Evolutionary conservation across 1,284 basidiomycete genomes (phyloP).

Genomic region (Ceratobasidium papillatum): DNA sequence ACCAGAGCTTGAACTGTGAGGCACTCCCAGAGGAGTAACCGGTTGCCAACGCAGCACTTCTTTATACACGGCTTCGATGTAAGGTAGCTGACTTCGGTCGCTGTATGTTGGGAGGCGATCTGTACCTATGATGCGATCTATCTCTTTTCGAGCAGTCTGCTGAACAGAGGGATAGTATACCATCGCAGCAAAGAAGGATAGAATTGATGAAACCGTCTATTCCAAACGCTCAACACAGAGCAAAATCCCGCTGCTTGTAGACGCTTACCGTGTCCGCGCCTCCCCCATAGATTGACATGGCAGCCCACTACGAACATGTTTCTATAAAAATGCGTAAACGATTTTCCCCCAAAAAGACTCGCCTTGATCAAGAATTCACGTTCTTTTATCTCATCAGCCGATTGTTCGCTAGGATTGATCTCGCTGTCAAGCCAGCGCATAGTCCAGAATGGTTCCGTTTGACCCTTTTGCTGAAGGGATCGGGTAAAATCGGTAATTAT

Average conservation of each 20-base stretch:
- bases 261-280: constrained; percentile 26
- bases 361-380: constrained; percentile 8
- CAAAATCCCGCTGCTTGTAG: neutral
- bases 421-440: neutral
- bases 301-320: constrained; percentile 10
- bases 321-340: neutral
- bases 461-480: neutral
- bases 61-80: constrained; percentile 35
- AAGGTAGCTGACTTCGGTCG: constrained; percentile 29
- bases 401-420: neutral
- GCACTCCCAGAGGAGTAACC: constrained; percentile 14
- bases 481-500: neutral
- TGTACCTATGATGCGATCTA: constrained; percentile 32
- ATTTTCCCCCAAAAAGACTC: neutral
- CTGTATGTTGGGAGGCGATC: constrained; percentile 38
- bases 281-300: constrained; percentile 2
- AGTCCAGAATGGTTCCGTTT: neutral
- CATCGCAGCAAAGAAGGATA: constrained; percentile 38
- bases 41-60: constrained; percentile 38
- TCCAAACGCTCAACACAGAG: neutral
- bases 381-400: neutral
- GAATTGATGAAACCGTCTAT: constrained; percentile 29
- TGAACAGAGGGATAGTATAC: constrained; percentile 40
- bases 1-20: neutral
- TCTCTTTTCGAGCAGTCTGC: constrained; percentile 26